These are phyloP conservation scores for Fusarium scirpi DNA, from an alignment of 2,329 filamentous ascomycete species.

Conservation along the genomic window DNA sequence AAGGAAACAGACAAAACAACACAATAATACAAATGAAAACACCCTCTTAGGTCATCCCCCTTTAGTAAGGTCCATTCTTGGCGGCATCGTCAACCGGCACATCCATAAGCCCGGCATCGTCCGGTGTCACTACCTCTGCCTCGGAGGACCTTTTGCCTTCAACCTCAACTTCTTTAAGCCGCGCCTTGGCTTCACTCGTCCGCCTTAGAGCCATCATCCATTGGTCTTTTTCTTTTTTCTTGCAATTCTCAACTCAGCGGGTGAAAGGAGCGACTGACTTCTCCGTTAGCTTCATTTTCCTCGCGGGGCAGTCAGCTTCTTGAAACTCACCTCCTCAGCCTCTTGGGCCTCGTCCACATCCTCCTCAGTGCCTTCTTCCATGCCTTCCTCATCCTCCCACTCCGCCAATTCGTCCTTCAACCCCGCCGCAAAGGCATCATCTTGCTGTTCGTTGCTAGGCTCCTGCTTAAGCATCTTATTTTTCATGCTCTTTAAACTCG, in stretches of 20 bases:
- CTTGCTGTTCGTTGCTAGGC: not conserved
- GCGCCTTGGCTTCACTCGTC: too few species aligned
- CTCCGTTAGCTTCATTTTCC: not conserved
- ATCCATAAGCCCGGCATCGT: not conserved
- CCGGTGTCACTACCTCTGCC: not conserved
- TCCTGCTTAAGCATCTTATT: not conserved
- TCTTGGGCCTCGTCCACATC: too few species aligned
- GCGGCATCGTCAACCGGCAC: not conserved
- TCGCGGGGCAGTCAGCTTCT: not conserved
- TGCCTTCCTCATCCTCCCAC: not conserved
- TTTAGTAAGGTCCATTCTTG: not conserved
- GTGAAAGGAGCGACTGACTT: too few species aligned
- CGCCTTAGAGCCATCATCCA: too few species aligned
- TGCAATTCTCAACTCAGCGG: too few species aligned
- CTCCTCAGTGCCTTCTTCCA: not conserved
- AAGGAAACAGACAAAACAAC: not conserved
- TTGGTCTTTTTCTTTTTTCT: too few species aligned
- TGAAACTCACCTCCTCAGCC: not conserved
- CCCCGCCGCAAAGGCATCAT: not conserved
- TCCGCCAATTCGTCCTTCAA: not conserved
- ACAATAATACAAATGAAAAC: not conserved
- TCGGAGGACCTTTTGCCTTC: not conserved
- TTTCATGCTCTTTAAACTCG: not conserved
- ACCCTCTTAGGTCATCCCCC: too few species aligned
- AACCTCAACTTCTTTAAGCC: too few species aligned